Evolutionary conservation across 805 yeast genomes (phyloP).

Genomic region (Jamesozyma piceae): DNA sequence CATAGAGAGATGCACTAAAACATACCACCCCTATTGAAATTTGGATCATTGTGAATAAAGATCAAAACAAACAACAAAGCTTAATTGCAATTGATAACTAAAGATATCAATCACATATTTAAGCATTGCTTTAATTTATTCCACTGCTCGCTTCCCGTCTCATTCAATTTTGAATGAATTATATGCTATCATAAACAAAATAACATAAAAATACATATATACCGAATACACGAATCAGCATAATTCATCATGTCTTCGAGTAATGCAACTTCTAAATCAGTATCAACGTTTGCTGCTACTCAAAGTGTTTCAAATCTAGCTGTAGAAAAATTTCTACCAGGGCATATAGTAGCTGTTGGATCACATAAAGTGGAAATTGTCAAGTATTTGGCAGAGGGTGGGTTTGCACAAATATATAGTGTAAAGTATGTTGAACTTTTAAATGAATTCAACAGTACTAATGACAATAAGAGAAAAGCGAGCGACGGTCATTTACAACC

Average conservation of each 20-base stretch:
- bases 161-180: too few relatives aligned
- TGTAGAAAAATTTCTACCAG: constrained; percentile 26
- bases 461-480: constrained; percentile 9
- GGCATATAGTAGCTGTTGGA: constrained; percentile 53
- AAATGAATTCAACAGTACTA: constrained; percentile 17
- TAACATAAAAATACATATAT: too few relatives aligned
- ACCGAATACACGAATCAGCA: too few relatives aligned
- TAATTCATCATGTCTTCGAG: constrained; percentile 13
- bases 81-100: too few relatives aligned
- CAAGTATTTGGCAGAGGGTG: constrained; percentile 60
- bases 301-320: constrained; percentile 6
- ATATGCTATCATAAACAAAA: too few relatives aligned
- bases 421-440: constrained; percentile 39
- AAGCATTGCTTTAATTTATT: too few relatives aligned
- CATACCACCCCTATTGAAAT: too few relatives aligned
- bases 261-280: constrained; percentile 10
- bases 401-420: constrained; percentile 71
- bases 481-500: neutral
- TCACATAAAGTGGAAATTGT: constrained; percentile 46
- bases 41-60: too few relatives aligned
- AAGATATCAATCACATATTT: too few relatives aligned
- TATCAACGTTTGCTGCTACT: constrained; percentile 2
- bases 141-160: too few relatives aligned
- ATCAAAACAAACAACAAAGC: too few relatives aligned
- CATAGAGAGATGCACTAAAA: too few relatives aligned